Evolutionary conservation across 176 grass and related monocot genomes (phyloP).

Genomic region (Leersia perrieri): DNA sequence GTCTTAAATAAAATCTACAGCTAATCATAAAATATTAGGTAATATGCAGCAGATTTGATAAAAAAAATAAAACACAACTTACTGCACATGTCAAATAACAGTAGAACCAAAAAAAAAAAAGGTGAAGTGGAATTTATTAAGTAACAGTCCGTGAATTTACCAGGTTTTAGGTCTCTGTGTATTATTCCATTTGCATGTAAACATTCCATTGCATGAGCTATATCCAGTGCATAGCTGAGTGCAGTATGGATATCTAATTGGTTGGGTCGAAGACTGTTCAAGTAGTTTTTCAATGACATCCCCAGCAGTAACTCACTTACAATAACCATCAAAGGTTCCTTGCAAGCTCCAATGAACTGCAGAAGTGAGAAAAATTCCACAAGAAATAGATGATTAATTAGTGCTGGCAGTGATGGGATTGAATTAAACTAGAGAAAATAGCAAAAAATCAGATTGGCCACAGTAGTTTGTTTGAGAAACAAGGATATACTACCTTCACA

Average conservation of each 20-base stretch:
- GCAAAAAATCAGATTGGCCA: neutral
- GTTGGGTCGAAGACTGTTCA: slow-evolving; percentile 75
- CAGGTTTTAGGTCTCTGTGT: slow-evolving; percentile 97
- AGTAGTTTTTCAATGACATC: slow-evolving; percentile 82
- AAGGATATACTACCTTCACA: slow-evolving; percentile 75
- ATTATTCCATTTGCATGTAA: slow-evolving; percentile 96
- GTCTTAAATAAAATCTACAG: slow-evolving; percentile 5
- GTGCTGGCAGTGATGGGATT: neutral
- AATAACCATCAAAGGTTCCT: slow-evolving; percentile 98
- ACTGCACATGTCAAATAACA: neutral
- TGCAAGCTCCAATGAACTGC: slow-evolving; percentile 95
- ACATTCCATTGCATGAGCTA: slow-evolving; percentile 96
- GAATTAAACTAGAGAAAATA: neutral
- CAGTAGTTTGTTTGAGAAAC: neutral
- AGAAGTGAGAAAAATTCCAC: neutral
- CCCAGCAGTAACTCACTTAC: slow-evolving; percentile 86
- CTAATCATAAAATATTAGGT: neutral
- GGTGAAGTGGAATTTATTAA: neutral
- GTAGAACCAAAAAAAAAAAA: neutral
- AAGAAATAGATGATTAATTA: neutral
- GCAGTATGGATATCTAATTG: slow-evolving; percentile 65
- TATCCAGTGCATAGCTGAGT: slow-evolving; percentile 78
- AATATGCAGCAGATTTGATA: neutral
- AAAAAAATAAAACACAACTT: neutral
- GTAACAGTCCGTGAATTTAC: slow-evolving; percentile 31